Evolutionary conservation across 106 monocot species (phyloP).

Genomic region (Dendrobium catenatum): DNA sequence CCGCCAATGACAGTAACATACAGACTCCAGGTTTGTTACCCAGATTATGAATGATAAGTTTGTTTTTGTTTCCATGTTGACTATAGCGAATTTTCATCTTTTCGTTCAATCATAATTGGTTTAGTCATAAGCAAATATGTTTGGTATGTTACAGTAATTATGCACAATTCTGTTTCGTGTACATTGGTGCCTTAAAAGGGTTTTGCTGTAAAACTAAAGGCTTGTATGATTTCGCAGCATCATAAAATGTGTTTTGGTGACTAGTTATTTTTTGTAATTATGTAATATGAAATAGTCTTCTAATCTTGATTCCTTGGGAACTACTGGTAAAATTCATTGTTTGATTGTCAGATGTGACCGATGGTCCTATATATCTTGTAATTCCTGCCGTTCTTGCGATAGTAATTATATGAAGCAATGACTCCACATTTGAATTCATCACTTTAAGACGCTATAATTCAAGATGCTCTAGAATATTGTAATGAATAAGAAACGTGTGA

Average conservation of each 20-base stretch:
- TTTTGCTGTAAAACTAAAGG: neutral
- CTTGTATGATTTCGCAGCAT: neutral
- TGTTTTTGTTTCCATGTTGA: neutral
- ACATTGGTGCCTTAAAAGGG: neutral
- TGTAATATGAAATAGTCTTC: too few relatives aligned
- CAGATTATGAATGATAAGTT: neutral
- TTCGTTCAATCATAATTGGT: neutral
- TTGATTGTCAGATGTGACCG: too few relatives aligned
- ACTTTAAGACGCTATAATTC: too few relatives aligned
- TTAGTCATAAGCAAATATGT: neutral
- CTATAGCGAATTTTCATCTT: neutral
- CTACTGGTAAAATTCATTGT: too few relatives aligned
- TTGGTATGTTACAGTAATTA: neutral
- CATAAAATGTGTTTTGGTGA: too few relatives aligned
- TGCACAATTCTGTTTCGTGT: neutral
- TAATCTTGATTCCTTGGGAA: too few relatives aligned
- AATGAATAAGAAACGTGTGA: neutral
- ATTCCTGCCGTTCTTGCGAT: too few relatives aligned
- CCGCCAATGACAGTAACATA: conserved; percentile 97
- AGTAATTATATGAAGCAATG: too few relatives aligned
- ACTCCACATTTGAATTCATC: too few relatives aligned
- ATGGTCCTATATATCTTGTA: too few relatives aligned
- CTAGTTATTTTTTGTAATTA: too few relatives aligned
- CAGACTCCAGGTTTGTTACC: conserved; percentile 81
- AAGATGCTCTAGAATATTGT: neutral